Evolutionary conservation across 2,329 filamentous ascomycete genomes (phyloP), one percentile per base, ranked within the genome.

Genomic region (Orbilia blumenaviensis): DNA sequence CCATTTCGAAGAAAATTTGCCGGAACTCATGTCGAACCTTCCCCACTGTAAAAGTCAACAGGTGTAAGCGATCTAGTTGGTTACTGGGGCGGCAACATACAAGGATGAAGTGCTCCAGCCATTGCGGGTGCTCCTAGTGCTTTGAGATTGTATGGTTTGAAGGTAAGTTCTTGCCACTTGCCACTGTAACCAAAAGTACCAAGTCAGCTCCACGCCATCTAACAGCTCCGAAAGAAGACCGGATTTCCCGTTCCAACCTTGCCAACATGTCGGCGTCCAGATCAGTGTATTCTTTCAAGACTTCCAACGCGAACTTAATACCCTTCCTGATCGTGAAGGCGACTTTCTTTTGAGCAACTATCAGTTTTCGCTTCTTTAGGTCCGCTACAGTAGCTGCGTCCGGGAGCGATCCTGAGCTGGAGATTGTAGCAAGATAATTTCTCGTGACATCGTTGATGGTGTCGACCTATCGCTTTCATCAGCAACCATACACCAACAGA

Each of bases 1-100:
- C 95, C 90, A 97, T 96, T 83, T 97, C 93, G 85, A 99, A 98
- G 89, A 99, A 99, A 82, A 99, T 97, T 82, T 95, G 92, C 72
- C 95, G 88, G 88, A 99, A 97, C 84, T 98, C 95, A 81, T 92
- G 89, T 80, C 95, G 91, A 80, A 98, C 94, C 86, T 98, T 98
- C 85, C 93, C 97, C 79, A 99, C 85, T 81, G 90, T 10, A 54
- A 12, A 44, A 21, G 3, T 1, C 8, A n/a, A 56, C 32, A 64
- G 64, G n/a, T 5, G 7, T 14, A n/a, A 14, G 12, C 23, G n/a
- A 16, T 16, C 3, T 7, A 10, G 16, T n/a, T 2, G n/a, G 29
- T 5, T 27, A 12, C 12, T 14, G 21, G 14, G 56, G n/a, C 12
- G 16, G 41, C 27, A 58, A 52, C 79, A 48, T 78, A 82, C 81